These are phyloP conservation scores for Phaffia australis DNA, from an alignment of 768 basidiomycete genomes.

Conservation along the genomic window DNA sequence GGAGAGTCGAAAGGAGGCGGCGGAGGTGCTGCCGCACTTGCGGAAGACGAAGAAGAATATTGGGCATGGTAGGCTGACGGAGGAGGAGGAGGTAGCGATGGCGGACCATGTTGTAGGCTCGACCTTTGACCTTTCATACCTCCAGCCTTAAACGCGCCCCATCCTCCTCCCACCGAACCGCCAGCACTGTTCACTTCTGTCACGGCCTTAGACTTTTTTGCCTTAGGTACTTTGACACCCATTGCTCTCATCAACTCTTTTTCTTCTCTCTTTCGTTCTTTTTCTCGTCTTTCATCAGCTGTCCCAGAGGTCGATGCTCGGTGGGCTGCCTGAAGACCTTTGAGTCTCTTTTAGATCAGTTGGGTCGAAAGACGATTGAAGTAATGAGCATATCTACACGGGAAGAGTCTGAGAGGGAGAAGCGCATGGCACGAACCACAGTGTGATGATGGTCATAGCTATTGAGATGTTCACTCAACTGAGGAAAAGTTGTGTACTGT, in stretches of 20 bases:
- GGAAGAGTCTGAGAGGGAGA: background rate
- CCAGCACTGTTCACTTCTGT: background rate
- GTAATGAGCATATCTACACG: background rate
- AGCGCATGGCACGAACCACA: slow-evolving; percentile 7
- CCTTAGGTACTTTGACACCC: slow-evolving; percentile 9
- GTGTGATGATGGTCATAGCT: slow-evolving; percentile 20
- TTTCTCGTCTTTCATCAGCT: slow-evolving; percentile 15
- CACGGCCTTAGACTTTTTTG: background rate
- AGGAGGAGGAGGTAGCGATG: background rate
- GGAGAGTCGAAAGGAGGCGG: slow-evolving; percentile 7
- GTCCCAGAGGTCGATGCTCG: slow-evolving; percentile 7
- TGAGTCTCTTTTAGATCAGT: slow-evolving; percentile 10
- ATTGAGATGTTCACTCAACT: slow-evolving; percentile 16
- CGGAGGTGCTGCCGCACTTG: background rate
- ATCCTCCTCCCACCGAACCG: background rate
- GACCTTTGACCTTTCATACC: background rate
- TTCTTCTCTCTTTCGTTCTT: slow-evolving; percentile 21
- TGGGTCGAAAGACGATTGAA: background rate
- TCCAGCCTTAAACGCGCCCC: background rate
- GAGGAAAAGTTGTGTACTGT: slow-evolving; percentile 19
- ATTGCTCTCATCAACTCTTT: slow-evolving; percentile 20
- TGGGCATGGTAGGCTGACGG: background rate
- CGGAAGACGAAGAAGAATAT: background rate
- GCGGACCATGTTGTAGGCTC: background rate
- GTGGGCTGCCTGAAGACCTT: slow-evolving; percentile 16